A percentile compares a stretch with the other conserved stretches of the same genome.
These are phyloP conservation scores for Colletotrichum sojae DNA, from an alignment of 2,329 filamentous ascomycete species.

Conservation along the genomic window DNA sequence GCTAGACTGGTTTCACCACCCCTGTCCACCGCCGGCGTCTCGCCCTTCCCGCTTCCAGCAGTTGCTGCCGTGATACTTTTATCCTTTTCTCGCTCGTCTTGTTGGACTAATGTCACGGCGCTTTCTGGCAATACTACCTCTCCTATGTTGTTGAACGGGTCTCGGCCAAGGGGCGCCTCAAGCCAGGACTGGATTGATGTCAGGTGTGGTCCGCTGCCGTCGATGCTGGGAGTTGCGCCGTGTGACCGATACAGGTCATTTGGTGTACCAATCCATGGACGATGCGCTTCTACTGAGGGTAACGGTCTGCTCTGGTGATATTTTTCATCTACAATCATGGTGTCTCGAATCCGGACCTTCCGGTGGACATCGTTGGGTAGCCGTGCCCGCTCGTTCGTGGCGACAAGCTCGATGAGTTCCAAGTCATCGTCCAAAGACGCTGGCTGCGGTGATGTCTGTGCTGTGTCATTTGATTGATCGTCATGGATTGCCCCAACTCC, in stretches of 20 bases:
- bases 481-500: not conserved
- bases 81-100: not conserved
- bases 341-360: too few relatives aligned
- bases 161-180: too few relatives aligned
- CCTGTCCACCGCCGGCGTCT: not conserved
- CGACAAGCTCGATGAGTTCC: not conserved
- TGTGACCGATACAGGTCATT: too few relatives aligned
- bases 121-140: not conserved
- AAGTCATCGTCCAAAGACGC: not conserved
- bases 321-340: too few relatives aligned
- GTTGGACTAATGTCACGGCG: not conserved
- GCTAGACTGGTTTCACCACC: not conserved
- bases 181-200: too few relatives aligned
- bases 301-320: too few relatives aligned
- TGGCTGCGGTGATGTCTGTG: not conserved
- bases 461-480: too few relatives aligned
- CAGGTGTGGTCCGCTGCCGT: too few relatives aligned
- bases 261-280: too few relatives aligned
- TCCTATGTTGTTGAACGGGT: not conserved
- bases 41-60: not conserved
- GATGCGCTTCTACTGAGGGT: too few relatives aligned
- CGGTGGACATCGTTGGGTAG: too few relatives aligned
- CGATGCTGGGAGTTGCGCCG: too few relatives aligned
- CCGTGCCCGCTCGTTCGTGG: not conserved
- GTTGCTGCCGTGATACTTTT: not conserved